Conservation (phyloP, 2,329 filamentous ascomycete species). For the Calonectria henricotiae region DNA sequence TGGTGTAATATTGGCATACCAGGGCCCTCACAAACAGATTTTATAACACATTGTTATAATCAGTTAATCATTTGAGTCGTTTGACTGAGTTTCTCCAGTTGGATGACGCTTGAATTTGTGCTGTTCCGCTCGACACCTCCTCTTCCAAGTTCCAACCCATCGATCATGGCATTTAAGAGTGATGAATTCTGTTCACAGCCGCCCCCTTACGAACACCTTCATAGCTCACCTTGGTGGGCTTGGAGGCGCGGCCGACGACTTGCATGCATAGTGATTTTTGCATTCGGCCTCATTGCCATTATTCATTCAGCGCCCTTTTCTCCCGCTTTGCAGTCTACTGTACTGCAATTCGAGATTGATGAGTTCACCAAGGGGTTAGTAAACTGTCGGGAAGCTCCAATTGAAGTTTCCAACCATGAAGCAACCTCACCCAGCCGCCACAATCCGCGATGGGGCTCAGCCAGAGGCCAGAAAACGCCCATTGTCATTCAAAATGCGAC, state of each 20-base stretch:
- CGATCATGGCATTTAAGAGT: neutral
- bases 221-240: neutral
- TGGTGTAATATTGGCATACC: neutral
- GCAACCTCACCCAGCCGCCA: neutral
- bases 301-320: neutral
- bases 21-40: neutral
- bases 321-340: neutral
- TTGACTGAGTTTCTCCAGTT: neutral
- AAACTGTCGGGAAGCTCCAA: neutral
- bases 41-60: neutral
- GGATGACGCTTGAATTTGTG: neutral
- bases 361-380: slow-evolving; percentile 8
- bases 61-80: too few relatives aligned
- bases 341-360: neutral
- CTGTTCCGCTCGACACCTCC: too few relatives aligned
- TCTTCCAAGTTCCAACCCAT: neutral
- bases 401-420: neutral
- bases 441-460: slow-evolving; percentile 23
- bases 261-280: neutral
- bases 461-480: neutral
- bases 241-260: neutral
- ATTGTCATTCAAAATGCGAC: slow-evolving; percentile 17
- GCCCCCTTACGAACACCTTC: slow-evolving; percentile 15
- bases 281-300: neutral
- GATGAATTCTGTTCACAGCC: neutral